phyloP scores from a whole-genome alignment of 768 basidiomycete genomes.

The Nidularia sp. region DNA sequence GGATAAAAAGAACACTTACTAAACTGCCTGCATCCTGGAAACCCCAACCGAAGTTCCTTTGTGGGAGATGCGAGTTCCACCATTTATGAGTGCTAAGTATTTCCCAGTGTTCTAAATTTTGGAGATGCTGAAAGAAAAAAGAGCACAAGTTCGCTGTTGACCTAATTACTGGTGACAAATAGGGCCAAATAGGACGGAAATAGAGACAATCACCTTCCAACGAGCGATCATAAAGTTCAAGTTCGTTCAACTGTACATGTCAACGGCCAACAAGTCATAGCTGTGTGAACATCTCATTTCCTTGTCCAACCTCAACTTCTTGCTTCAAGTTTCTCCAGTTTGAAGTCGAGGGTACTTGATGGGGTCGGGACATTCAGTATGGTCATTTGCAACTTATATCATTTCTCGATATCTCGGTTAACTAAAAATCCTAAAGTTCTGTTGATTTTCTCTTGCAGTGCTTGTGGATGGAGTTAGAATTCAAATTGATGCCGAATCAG shows the following conservation, averaged over 20 bases:
- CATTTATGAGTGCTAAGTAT: not conserved
- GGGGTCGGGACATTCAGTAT: no score
- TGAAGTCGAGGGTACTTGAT: no score
- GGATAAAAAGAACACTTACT: not conserved
- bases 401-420: no score
- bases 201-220: not conserved
- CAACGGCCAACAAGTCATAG: not conserved
- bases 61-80: not conserved
- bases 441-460: no score
- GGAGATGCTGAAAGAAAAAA: no score
- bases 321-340: no score
- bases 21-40: not conserved
- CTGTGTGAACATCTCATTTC: not conserved
- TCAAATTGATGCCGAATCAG: no score
- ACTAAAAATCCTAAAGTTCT: no score
- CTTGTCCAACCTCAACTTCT: not conserved
- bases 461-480: no score
- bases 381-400: no score
- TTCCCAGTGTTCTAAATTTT: not conserved
- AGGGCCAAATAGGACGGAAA: not conserved
- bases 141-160: not conserved
- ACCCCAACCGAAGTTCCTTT: not conserved
- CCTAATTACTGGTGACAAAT: not conserved
- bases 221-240: not conserved
- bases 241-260: not conserved